Conservation (phyloP, 352 stramenopile species). For the Pythium aphanidermatum region DNA sequence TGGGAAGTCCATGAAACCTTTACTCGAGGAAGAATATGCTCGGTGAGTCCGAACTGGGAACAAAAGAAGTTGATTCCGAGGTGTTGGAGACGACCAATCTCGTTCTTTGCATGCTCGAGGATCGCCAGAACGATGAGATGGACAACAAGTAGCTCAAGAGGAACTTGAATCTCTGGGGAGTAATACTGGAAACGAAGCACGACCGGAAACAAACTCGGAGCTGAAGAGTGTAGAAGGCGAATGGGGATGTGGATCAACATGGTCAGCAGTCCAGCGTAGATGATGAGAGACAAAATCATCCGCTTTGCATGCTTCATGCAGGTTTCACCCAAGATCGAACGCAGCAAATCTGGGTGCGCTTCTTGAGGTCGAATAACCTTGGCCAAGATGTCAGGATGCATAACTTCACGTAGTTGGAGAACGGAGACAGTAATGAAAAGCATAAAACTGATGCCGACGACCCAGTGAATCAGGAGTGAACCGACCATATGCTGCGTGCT, state of each 20-base stretch:
- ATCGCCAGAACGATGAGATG: slow-evolving; percentile 94
- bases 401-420: slow-evolving; percentile 92
- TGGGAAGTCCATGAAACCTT: slow-evolving; percentile 19
- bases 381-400: slow-evolving; percentile 90
- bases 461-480: slow-evolving; percentile 94
- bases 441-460: slow-evolving; percentile 97
- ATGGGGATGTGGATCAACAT: slow-evolving; percentile 87
- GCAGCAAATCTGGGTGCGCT: slow-evolving; percentile 94
- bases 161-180: slow-evolving; percentile 92
- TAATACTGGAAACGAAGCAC: slow-evolving; percentile 90
- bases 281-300: slow-evolving; percentile 89
- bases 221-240: slow-evolving; percentile 43
- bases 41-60: slow-evolving; percentile 54
- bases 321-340: slow-evolving; percentile 92
- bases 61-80: slow-evolving; percentile 51
- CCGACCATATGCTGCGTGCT: slow-evolving; percentile 88
- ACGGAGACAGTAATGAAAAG: slow-evolving; percentile 96
- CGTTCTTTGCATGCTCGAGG: slow-evolving; percentile 89
- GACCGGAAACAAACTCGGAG: slow-evolving; percentile 60
- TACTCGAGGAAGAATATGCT: slow-evolving; percentile 61
- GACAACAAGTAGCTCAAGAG: slow-evolving; percentile 93
- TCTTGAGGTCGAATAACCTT: slow-evolving; percentile 92
- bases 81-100: slow-evolving; percentile 75
- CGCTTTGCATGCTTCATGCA: slow-evolving; percentile 90
- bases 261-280: slow-evolving; percentile 87